Evolutionary conservation across 805 yeast genomes (phyloP).

Genomic region (Yamadazyma tumulicola): DNA sequence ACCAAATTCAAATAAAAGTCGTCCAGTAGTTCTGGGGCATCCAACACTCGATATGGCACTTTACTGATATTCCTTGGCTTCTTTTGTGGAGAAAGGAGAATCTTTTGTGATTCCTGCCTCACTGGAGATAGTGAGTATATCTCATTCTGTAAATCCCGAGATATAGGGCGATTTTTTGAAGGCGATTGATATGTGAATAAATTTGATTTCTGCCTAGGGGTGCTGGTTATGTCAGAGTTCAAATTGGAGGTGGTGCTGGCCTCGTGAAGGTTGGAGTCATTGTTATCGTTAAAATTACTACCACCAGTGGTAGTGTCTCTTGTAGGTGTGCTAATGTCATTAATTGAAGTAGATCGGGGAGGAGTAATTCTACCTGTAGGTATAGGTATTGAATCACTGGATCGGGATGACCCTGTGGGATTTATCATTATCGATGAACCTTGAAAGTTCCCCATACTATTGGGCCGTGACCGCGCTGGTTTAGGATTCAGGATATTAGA

Average conservation of each 20-base stretch:
- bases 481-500: constrained; percentile 20
- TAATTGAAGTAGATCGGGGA: constrained; percentile 15
- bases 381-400: constrained; percentile 10
- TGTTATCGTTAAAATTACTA: neutral
- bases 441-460: constrained; percentile 19
- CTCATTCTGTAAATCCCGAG: constrained; percentile 66
- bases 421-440: constrained; percentile 6
- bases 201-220: constrained; percentile 50
- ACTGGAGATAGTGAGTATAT: constrained; percentile 83
- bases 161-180: constrained; percentile 56
- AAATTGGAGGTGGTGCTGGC: constrained; percentile 4
- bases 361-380: constrained; percentile 20
- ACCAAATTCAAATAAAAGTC: constrained; percentile 89
- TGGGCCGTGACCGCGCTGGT: constrained; percentile 13
- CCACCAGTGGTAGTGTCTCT: neutral
- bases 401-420: constrained; percentile 8
- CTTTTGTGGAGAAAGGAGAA: constrained; percentile 78
- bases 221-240: constrained; percentile 21
- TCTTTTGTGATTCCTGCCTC: constrained; percentile 77
- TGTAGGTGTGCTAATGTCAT: constrained; percentile 4
- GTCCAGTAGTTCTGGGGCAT: constrained; percentile 93
- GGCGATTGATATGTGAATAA: constrained; percentile 76
- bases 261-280: neutral
- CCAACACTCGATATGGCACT: constrained; percentile 88
- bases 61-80: constrained; percentile 74